Percentiles rank a stretch among this genome's conserved stretches.
Evolutionary conservation across 371 early-diverging fungal species (phyloP).

Genomic region (Mortierella sp.): DNA sequence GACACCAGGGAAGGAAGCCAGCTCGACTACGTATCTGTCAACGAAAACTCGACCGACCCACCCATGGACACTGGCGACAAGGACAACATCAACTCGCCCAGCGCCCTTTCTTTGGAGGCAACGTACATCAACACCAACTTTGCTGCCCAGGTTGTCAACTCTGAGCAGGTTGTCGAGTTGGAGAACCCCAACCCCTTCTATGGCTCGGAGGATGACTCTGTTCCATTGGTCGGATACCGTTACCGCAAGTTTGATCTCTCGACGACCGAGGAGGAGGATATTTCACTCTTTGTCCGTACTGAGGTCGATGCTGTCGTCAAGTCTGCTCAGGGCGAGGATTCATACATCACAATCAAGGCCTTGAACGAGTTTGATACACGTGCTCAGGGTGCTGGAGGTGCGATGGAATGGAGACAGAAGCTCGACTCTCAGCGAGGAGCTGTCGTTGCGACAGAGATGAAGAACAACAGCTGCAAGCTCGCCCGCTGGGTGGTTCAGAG

Average conservation of each 20-base stretch:
- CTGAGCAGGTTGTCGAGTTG: constrained; percentile 61
- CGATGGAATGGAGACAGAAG: constrained; percentile 95
- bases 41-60: constrained; percentile 95
- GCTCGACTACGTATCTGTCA: constrained; percentile 88
- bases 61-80: constrained; percentile 89
- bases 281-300: constrained; percentile 86
- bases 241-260: constrained; percentile 85
- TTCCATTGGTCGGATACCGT: constrained; percentile 83
- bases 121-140: constrained; percentile 91
- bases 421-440: constrained; percentile 97
- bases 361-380: constrained; percentile 94
- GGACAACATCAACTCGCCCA: constrained; percentile 90
- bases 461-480: constrained; percentile 96
- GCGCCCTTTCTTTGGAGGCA: constrained; percentile 88
- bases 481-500: constrained; percentile 95
- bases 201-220: constrained; percentile 64
- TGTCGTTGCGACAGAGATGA: constrained; percentile 96
- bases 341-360: constrained; percentile 80
- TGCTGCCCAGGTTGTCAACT: constrained; percentile 84
- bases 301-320: constrained; percentile 89
- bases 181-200: constrained; percentile 86
- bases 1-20: constrained; percentile 92
- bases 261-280: constrained; percentile 61
- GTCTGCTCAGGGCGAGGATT: constrained; percentile 64
- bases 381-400: constrained; percentile 89